Conservation (phyloP, 2,329 filamentous ascomycete species). For the Ceratocystis albifundus region DNA sequence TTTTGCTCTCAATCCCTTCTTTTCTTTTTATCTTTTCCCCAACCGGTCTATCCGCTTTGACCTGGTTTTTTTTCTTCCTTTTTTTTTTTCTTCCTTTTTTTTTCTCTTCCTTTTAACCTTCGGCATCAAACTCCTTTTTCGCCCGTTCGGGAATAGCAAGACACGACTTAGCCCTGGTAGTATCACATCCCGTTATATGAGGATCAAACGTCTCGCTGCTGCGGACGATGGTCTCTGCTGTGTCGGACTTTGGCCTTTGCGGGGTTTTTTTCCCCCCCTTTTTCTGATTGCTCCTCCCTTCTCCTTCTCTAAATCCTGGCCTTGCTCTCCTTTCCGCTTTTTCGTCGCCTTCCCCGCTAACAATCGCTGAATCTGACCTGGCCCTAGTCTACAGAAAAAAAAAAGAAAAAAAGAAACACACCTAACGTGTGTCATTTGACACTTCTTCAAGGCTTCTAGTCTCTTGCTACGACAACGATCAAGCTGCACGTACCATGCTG, state of each 20-base stretch:
- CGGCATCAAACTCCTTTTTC: conserved; percentile 9
- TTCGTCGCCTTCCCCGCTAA: neutral
- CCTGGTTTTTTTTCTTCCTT: no score
- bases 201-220: conserved; percentile 12
- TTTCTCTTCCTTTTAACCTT: neutral
- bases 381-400: neutral
- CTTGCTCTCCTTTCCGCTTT: conserved; percentile 1
- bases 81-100: no score
- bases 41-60: neutral
- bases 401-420: neutral
- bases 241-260: neutral
- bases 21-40: neutral
- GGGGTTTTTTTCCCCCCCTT: neutral
- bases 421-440: neutral
- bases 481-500: neutral
- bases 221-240: neutral
- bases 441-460: conserved; percentile 8
- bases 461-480: neutral
- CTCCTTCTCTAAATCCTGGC: neutral
- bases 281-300: neutral
- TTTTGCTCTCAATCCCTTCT: neutral
- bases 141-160: neutral
- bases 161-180: neutral
- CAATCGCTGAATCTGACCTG: neutral
- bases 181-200: conserved; percentile 10